phyloP scores from a whole-genome alignment of 2,329 filamentous ascomycete species.

The Fusarium xylarioides region DNA sequence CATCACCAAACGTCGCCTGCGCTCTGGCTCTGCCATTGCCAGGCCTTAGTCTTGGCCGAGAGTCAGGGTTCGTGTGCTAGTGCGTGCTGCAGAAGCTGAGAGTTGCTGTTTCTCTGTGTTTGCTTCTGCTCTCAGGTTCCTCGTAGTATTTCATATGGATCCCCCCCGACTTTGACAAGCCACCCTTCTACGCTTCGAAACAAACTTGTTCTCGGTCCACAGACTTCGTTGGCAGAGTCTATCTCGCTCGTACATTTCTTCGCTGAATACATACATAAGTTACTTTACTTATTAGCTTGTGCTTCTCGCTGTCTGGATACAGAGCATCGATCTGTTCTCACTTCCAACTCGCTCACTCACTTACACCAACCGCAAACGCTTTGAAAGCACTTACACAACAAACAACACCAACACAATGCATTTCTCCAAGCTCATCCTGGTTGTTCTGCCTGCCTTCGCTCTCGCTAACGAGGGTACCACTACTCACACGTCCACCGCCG shows the following conservation, averaged over 20 bases:
- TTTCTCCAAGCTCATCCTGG: slow-evolving; percentile 55
- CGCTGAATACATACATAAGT: slow-evolving; percentile 24
- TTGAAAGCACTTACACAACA: slow-evolving; percentile 39
- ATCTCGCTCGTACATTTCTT: slow-evolving; percentile 39
- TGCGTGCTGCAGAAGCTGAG: slow-evolving; percentile 14
- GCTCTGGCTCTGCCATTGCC: slow-evolving; percentile 5
- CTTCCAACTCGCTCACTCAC: slow-evolving; percentile 29
- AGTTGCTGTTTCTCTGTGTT: slow-evolving; percentile 25
- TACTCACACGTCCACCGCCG: slow-evolving; percentile 60
- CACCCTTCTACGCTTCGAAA: slow-evolving; percentile 36
- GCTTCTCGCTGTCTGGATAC: slow-evolving; percentile 37
- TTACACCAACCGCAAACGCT: slow-evolving; percentile 28
- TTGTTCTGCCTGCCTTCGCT: slow-evolving; percentile 64
- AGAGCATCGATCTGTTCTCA: slow-evolving; percentile 39
- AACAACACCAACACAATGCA: slow-evolving; percentile 48
- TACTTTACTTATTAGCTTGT: slow-evolving; percentile 14
- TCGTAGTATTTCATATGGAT: slow-evolving; percentile 39
- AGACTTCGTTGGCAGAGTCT: slow-evolving; percentile 69
- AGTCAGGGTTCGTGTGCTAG: slow-evolving; percentile 9
- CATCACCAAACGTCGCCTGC: slow-evolving; percentile 23
- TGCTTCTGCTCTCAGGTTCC: slow-evolving; percentile 18
- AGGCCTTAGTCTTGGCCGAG: slow-evolving; percentile 6
- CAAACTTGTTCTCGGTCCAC: slow-evolving; percentile 39
- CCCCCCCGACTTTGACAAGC: slow-evolving; percentile 22
- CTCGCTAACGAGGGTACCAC: slow-evolving; percentile 53